Conservation (phyloP, 106 monocot genomes). For the Alisma plantagoaquatica region DNA sequence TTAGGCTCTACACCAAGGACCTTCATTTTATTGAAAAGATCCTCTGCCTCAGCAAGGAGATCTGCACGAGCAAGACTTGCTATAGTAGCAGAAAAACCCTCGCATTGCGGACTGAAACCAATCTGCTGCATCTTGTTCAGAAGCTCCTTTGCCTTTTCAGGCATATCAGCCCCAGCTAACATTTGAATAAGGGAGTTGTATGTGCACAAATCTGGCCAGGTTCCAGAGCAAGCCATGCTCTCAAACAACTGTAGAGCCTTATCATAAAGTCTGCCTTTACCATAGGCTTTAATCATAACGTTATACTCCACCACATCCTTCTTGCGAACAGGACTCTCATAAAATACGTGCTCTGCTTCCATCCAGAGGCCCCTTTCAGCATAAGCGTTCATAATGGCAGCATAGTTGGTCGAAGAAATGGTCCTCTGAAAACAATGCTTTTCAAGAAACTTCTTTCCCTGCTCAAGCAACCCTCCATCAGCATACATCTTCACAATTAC, state of each 20-base stretch:
- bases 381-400: slow-evolving; percentile 68
- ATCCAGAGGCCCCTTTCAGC: slow-evolving; percentile 74
- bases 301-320: slow-evolving; percentile 60
- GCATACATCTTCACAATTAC: slow-evolving; percentile 68
- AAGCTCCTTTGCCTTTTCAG: slow-evolving; percentile 37
- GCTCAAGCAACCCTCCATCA: slow-evolving; percentile 41
- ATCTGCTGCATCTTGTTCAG: slow-evolving; percentile 38
- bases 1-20: slow-evolving; percentile 40
- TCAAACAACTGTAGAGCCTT: slow-evolving; percentile 57
- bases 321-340: slow-evolving; percentile 14
- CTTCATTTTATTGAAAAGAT: slow-evolving; percentile 49
- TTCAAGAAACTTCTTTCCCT: slow-evolving; percentile 41
- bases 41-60: slow-evolving; percentile 30
- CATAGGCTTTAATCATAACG: slow-evolving; percentile 88
- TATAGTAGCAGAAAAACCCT: slow-evolving; percentile 58
- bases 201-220: slow-evolving; percentile 69
- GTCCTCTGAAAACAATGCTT: slow-evolving; percentile 34
- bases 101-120: slow-evolving; percentile 50
- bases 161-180: slow-evolving; percentile 46
- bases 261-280: slow-evolving; percentile 57
- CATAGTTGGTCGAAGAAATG: slow-evolving; percentile 54
- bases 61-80: slow-evolving; percentile 23
- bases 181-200: slow-evolving; percentile 84
- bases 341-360: slow-evolving; percentile 66
- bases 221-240: slow-evolving; percentile 43